Base-by-base conservation (phyloP, 768 basidiomycete species). In the Tylopilus sp. region DNA sequence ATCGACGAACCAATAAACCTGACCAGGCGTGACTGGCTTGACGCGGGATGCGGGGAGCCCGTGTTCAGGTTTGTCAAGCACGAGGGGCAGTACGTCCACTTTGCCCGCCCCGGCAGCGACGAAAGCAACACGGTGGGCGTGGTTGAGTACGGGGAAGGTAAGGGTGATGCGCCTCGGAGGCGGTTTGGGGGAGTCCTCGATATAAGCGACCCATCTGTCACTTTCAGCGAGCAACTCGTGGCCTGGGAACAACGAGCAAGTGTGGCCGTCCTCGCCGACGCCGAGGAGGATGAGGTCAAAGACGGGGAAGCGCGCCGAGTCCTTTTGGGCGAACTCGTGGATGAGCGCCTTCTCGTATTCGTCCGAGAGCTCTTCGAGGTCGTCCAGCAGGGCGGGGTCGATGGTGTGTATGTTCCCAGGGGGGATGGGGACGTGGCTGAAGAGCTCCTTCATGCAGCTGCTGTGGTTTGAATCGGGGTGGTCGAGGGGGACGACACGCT, bases 211-310 rank as follows among this genome's bases (percentile, higher is more conserved):
- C 97, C 97, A 99, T 53, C 91, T 81, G 68, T 92, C 91, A 44
- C 77, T 80, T 72, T 97, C 95, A n/a, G 72, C 54, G 44, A 99
- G 79, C 35, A 98, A 79, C 33, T 69, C 72, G 65, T 98, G 95
- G n/a, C 79, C 88, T 9, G 97, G 97, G 82, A 99, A 99, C 59
- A 99, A 85, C 7, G 91, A 94, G 55, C 88, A 93, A 38, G 95
- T 98, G 76, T 99, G 97, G n/a, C 95, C 95, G 67, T 98, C 97
- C 6, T 90, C 91, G 26, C 97, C 97, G 80, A 95, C 85, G 44
- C 97, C 97, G 46, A 99, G 86, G 40, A 99, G 82, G 73, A 98
- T 88, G 66, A 99, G 83, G 68, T 99, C 97, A 69, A 99, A 98
- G 46, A 97, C 78, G 56, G 97, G 97, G 79, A 98, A 98, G 53